Conservation (phyloP, 345 rosid species). For the Populus deltoides region DNA sequence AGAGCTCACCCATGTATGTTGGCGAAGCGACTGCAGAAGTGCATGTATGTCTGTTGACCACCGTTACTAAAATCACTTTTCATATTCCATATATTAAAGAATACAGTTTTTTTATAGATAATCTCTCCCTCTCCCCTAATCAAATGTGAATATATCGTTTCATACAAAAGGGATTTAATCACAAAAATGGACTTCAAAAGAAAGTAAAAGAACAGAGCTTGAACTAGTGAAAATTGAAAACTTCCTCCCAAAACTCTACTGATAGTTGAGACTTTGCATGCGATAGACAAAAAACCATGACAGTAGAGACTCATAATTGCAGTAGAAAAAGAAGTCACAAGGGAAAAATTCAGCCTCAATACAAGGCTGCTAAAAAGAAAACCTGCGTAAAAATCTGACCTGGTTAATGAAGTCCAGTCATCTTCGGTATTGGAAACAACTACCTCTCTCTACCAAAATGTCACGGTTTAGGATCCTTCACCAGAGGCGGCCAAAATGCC, state of each 20-base stretch:
- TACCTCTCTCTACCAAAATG: background rate
- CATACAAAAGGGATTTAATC: background rate
- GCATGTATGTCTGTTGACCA: background rate
- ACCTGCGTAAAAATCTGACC: background rate
- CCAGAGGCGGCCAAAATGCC: background rate
- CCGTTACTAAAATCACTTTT: background rate
- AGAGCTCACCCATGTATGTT: background rate
- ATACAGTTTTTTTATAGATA: background rate
- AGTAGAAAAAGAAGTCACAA: background rate
- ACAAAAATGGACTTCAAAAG: background rate
- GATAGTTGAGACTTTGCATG: background rate
- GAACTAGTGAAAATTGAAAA: background rate
- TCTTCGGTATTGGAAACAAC: background rate
- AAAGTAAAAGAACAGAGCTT: background rate
- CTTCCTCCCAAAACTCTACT: background rate
- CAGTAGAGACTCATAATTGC: background rate
- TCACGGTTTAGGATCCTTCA: background rate
- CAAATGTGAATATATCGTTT: background rate
- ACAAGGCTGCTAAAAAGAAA: background rate
- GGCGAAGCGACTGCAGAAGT: background rate
- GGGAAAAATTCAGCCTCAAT: background rate
- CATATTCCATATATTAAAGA: background rate
- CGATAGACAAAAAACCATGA: too few relatives aligned
- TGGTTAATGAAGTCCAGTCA: background rate
- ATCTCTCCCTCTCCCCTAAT: background rate